These are phyloP conservation scores for Cochlearia excelsa DNA, from an alignment of 345 rosid species.

Conservation along the genomic window DNA sequence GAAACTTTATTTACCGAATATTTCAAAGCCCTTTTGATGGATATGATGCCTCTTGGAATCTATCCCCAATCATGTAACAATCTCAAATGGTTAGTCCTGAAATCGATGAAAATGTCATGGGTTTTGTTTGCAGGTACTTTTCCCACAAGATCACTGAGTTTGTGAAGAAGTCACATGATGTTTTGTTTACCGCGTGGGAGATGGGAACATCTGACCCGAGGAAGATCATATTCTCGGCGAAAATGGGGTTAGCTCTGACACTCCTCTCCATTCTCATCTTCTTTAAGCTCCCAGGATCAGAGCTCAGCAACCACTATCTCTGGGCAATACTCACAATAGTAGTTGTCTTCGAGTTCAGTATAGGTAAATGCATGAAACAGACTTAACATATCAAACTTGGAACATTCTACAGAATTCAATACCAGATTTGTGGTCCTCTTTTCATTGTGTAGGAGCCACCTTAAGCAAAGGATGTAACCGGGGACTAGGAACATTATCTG, in stretches of 20 bases:
- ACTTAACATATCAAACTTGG: conserved; percentile 4
- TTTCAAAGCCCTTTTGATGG: neutral
- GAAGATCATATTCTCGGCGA: conserved; percentile 68
- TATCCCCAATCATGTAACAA: neutral
- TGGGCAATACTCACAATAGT: conserved; percentile 91
- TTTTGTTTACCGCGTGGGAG: conserved; percentile 41
- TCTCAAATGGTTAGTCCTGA: conserved; percentile 11
- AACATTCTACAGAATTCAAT: neutral
- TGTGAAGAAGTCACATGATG: conserved; percentile 24
- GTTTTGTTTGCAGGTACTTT: conserved; percentile 29
- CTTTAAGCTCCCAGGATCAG: conserved; percentile 54
- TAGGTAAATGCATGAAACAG: conserved; percentile 46
- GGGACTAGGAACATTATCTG: conserved; percentile 77
- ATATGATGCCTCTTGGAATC: neutral
- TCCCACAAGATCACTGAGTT: conserved; percentile 26
- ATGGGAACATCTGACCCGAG: conserved; percentile 83
- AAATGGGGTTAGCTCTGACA: conserved; percentile 79
- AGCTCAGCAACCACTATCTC: conserved; percentile 57
- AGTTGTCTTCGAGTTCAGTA: conserved; percentile 81
- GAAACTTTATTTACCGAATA: conserved; percentile 6
- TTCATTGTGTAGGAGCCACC: conserved; percentile 65
- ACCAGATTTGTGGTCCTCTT: conserved; percentile 1
- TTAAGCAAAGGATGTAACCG: conserved; percentile 87
- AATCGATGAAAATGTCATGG: neutral
- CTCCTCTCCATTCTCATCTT: conserved; percentile 59